A percentile compares a stretch with the other conserved stretches of the same genome.
phyloP scores from a whole-genome alignment of 1,284 basidiomycete species.

The Cryptococcus jaspeensis region DNA sequence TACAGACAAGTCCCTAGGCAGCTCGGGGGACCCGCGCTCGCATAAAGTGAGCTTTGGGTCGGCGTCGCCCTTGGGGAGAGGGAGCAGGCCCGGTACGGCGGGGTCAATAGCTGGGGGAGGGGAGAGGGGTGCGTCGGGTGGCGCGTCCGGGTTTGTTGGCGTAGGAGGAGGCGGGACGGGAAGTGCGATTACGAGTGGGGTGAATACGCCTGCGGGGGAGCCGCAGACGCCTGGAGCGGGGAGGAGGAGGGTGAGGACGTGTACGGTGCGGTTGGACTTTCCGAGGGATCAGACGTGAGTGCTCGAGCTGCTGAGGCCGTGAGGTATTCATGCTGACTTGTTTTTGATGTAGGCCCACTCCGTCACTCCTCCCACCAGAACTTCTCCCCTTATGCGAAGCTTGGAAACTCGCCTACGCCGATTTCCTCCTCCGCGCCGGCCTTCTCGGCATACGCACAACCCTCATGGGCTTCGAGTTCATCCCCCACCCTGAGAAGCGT shows the following conservation, averaged over 20 bases:
- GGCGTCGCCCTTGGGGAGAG: slow-evolving; percentile 25
- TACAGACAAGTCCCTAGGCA: slow-evolving; percentile 14
- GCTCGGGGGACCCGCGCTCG: slow-evolving; percentile 6
- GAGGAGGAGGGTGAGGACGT: slow-evolving; percentile 13
- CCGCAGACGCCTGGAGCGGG: not conserved
- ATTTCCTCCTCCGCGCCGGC: slow-evolving; percentile 69
- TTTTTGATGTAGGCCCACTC: slow-evolving; percentile 19
- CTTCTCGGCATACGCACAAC: slow-evolving; percentile 66
- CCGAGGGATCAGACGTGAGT: slow-evolving; percentile 29
- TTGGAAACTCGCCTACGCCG: slow-evolving; percentile 62
- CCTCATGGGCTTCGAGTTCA: slow-evolving; percentile 61
- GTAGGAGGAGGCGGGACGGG: not conserved
- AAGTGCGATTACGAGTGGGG: not conserved
- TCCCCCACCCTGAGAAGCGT: not conserved
- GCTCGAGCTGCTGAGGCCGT: not conserved
- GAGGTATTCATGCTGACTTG: slow-evolving; percentile 11
- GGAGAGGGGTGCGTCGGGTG: not conserved
- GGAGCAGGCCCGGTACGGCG: slow-evolving; percentile 4
- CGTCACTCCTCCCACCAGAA: slow-evolving; percentile 28
- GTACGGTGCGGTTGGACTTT: slow-evolving; percentile 29
- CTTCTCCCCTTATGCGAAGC: slow-evolving; percentile 32
- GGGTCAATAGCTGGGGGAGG: not conserved
- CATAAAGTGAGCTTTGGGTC: slow-evolving; percentile 33
- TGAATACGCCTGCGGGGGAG: not conserved
- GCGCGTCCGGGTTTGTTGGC: not conserved